Evolutionary conservation across 768 basidiomycete species (phyloP).

Genomic region (Lactarius pseudohatsudake): DNA sequence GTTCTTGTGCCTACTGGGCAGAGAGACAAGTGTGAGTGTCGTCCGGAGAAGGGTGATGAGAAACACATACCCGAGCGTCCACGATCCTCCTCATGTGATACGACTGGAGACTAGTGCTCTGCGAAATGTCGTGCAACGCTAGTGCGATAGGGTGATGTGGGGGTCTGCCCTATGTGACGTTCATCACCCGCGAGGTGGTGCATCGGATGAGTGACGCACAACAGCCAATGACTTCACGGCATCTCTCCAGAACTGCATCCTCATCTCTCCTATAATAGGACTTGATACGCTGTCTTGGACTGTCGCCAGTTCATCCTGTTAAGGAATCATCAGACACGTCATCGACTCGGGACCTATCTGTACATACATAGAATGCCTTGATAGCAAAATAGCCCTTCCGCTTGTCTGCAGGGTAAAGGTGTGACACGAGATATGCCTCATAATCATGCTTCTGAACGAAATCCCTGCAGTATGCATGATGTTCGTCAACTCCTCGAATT

Average conservation of each 20-base stretch:
- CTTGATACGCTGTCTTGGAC: constrained; percentile 77
- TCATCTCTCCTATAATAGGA: constrained; percentile 72
- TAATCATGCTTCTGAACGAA: constrained; percentile 80
- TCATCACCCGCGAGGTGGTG: constrained; percentile 26
- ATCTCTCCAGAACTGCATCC: constrained; percentile 87
- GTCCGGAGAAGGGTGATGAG: neutral
- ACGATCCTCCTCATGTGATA: constrained; percentile 84
- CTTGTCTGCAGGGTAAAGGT: constrained; percentile 66
- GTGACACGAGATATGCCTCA: constrained; percentile 69
- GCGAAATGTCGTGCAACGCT: constrained; percentile 60
- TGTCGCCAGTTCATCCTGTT: constrained; percentile 72
- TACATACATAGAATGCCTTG: constrained; percentile 79
- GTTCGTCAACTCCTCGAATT: constrained; percentile 38
- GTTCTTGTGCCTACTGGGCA: constrained; percentile 56
- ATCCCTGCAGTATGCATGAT: constrained; percentile 64
- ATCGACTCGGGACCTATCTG: neutral
- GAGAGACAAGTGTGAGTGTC: constrained; percentile 7
- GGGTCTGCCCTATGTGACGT: constrained; percentile 58
- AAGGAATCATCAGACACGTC: constrained; percentile 1
- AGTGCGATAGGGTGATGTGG: constrained; percentile 80
- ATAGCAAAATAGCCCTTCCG: constrained; percentile 74
- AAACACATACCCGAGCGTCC: constrained; percentile 70
- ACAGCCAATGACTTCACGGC: constrained; percentile 65
- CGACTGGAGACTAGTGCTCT: constrained; percentile 50
- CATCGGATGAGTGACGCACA: constrained; percentile 42